Percentiles rank a stretch among this genome's conserved stretches.
Conservation (phyloP, 2,329 filamentous ascomycete genomes). For the Fusarium sp. region DNA sequence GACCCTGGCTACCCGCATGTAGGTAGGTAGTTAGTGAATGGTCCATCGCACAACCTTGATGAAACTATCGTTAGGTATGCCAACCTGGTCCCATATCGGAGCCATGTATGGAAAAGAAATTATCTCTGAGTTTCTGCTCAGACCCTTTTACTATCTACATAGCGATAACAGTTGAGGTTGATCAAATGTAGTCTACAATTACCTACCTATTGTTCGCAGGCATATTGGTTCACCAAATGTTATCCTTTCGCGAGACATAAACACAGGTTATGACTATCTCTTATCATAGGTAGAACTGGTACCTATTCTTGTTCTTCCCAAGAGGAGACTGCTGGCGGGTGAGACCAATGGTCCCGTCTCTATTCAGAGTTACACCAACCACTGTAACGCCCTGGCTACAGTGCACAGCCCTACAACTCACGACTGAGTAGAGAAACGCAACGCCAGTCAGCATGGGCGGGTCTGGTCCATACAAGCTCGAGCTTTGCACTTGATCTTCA, state of each 20-base stretch:
- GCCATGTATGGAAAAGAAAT: not conserved
- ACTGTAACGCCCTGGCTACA: slow-evolving; percentile 13
- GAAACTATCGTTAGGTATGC: not conserved
- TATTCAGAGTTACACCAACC: not conserved
- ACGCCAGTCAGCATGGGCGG: slow-evolving; percentile 33
- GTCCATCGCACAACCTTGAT: not conserved
- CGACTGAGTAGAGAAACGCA: slow-evolving; percentile 1
- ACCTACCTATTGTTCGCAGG: not conserved
- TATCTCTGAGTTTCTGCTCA: not conserved
- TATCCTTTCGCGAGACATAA: not conserved
- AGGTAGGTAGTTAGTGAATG: not conserved
- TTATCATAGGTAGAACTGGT: not conserved
- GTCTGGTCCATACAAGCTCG: slow-evolving; percentile 32
- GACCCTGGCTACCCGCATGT: not conserved
- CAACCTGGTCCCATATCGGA: not conserved
- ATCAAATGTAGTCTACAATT: not conserved
- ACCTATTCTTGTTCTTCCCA: not conserved
- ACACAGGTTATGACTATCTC: not conserved
- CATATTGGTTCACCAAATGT: not conserved
- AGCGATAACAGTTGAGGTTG: not conserved
- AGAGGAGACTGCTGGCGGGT: too few relatives aligned
- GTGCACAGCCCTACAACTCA: slow-evolving; percentile 33
- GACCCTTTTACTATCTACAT: not conserved
- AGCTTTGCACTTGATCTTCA: slow-evolving; percentile 11
- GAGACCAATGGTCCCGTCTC: not conserved